Percentiles rank a stretch among this genome's conserved stretches.
Evolutionary conservation across 2,329 filamentous ascomycete species (phyloP).

Genomic region (Neoarthrinium moseri): DNA sequence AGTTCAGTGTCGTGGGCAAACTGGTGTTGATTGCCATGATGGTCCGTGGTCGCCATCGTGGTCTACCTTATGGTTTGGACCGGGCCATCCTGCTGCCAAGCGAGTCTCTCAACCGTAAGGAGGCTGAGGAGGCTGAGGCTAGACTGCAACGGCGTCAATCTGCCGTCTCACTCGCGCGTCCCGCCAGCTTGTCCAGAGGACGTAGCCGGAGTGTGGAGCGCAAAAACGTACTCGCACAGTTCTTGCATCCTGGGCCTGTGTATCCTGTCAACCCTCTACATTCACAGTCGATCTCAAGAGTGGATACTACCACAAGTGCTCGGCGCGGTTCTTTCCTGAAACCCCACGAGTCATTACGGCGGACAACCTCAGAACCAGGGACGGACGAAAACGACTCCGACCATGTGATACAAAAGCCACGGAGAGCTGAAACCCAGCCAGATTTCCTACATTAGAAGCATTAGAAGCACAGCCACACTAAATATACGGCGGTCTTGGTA

Average conservation of each 20-base stretch:
- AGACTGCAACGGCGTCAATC: slow-evolving; percentile 35
- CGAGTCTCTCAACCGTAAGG: slow-evolving; percentile 53
- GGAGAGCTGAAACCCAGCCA: slow-evolving; percentile 23
- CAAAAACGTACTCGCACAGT: slow-evolving; percentile 21
- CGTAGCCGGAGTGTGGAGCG: slow-evolving; percentile 28
- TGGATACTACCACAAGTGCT: slow-evolving; percentile 12
- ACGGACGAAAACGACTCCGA: slow-evolving; percentile 15
- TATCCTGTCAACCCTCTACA: slow-evolving; percentile 16
- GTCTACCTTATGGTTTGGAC: slow-evolving; percentile 65
- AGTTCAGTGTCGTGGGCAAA: slow-evolving; percentile 75
- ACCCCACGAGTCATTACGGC: slow-evolving; percentile 20
- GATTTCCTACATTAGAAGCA: slow-evolving; percentile 20
- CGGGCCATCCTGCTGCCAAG: slow-evolving; percentile 60
- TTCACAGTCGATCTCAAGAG: slow-evolving; percentile 15
- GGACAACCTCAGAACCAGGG: slow-evolving; percentile 12
- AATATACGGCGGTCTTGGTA: no score
- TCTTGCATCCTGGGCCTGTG: slow-evolving; percentile 28
- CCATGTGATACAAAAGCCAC: slow-evolving; percentile 5
- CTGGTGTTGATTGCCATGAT: slow-evolving; percentile 69
- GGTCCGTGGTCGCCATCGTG: slow-evolving; percentile 67
- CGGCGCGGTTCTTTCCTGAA: slow-evolving; percentile 7
- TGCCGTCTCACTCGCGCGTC: slow-evolving; percentile 25
- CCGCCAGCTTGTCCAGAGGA: slow-evolving; percentile 18
- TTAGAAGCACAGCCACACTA: no score
- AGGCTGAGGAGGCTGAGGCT: slow-evolving; percentile 45